These are phyloP conservation scores for Ajuga reptans DNA, from an alignment of 305 asterid species.

Conservation along the genomic window DNA sequence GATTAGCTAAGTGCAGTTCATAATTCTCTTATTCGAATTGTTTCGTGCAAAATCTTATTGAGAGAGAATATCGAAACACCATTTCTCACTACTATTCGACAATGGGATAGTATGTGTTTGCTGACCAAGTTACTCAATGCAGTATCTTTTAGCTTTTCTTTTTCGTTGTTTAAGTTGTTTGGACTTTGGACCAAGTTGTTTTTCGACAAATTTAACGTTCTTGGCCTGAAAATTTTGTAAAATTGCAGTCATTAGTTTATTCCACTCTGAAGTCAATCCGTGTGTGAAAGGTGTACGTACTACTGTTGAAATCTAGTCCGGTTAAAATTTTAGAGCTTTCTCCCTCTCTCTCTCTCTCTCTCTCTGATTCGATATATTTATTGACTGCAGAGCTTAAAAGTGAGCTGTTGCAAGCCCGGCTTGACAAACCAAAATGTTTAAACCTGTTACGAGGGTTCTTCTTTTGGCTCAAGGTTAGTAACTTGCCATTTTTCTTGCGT, in stretches of 20 bases:
- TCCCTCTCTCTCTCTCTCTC: not conserved
- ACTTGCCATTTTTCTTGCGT: not conserved
- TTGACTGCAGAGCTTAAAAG: conserved; percentile 32
- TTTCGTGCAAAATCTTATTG: not conserved
- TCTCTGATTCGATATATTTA: not conserved
- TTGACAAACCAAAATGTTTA: conserved; percentile 27
- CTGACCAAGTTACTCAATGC: too few relatives aligned
- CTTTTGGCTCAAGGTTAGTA: conserved; percentile 54
- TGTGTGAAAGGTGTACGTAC: not conserved
- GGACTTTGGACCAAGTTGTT: not conserved
- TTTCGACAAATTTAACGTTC: not conserved
- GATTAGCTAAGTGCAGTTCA: not conserved
- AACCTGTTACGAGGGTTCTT: conserved; percentile 62
- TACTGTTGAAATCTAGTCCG: not conserved
- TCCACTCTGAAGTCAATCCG: too few relatives aligned
- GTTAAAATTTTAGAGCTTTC: too few relatives aligned
- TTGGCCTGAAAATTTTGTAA: not conserved
- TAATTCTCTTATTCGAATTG: not conserved
- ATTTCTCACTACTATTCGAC: not conserved
- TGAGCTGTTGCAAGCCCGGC: conserved; percentile 16
- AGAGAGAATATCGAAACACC: not conserved
- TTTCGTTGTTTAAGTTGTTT: not conserved
- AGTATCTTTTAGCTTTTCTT: not conserved
- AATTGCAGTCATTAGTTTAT: not conserved
- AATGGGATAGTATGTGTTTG: not conserved